Evolutionary conservation across 345 rosid species (phyloP).

Genomic region (Arabis alpina): DNA sequence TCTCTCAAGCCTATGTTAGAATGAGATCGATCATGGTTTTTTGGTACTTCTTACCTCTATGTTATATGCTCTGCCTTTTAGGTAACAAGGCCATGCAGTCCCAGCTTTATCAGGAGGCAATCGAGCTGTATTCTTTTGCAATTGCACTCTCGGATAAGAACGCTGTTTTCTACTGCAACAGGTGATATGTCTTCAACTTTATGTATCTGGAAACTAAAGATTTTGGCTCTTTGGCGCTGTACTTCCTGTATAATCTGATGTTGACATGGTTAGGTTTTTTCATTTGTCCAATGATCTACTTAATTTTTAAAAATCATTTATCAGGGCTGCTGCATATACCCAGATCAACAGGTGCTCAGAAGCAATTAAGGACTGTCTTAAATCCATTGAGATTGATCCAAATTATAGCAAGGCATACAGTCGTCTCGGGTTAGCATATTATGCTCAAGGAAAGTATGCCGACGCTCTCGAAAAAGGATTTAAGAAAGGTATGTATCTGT

Average conservation of each 20-base stretch:
- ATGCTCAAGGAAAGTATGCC: constrained; percentile 70
- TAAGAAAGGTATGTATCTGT: constrained; percentile 63
- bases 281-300: constrained; percentile 7
- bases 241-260: constrained; percentile 17
- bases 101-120: constrained; percentile 66
- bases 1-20: constrained; percentile 4
- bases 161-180: constrained; percentile 89
- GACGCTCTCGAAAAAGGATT: constrained; percentile 90
- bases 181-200: constrained; percentile 43
- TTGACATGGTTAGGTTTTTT: constrained; percentile 12
- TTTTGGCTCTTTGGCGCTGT: constrained; percentile 18
- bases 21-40: neutral
- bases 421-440: constrained; percentile 86
- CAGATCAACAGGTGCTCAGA: constrained; percentile 64
- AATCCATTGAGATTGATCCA: constrained; percentile 76
- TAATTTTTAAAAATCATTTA: constrained; percentile 3
- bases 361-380: constrained; percentile 77
- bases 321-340: constrained; percentile 91
- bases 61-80: constrained; percentile 38
- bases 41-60: neutral
- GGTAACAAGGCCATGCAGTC: constrained; percentile 90
- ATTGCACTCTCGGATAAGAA: constrained; percentile 64
- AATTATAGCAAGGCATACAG: constrained; percentile 88
- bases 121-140: constrained; percentile 77
- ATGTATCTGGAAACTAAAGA: neutral